Evolutionary conservation across 495 filamentous ascomycete genomes (phyloP), one percentile per base, ranked within the genome.

Genomic region (Penicillium lagena): DNA sequence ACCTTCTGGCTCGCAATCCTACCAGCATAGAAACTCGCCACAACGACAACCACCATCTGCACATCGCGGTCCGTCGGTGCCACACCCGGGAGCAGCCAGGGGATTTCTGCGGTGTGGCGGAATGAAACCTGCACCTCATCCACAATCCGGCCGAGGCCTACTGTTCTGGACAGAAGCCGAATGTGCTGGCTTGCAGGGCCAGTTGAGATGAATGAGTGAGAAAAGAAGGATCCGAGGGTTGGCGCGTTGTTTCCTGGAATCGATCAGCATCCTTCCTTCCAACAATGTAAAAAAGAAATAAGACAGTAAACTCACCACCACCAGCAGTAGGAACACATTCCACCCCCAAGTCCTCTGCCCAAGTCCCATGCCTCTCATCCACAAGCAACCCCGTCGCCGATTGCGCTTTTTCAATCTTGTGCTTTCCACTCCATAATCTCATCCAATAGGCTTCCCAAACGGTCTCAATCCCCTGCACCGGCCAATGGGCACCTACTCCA

Each of bases 41-140:
- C 77, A 47, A 76, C 78, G 11, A 88, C 81, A 30, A 93, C 66
- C 0, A 82, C 77, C 10, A 93, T 66, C 32, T 82, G 76, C 9
- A 91, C 77, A 34, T 75, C 63, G 37, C 72, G 77, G 13, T 74
- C 63, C 7, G 88, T 94, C 1, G 87, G 80, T 3, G 82, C 76
- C 4, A 94, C 72, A 1, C 78, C 79, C 3, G 89, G 89, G 7
- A 90, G 58, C 39, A 95, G 72, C 89, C 88, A 95, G 17, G 84
- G 82, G 14, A 94, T 77, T 35, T 75, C 72, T 6, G 73, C 67
- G 7, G 83, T 79, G 58, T 95, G 89, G 9, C 77, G 80, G 53
- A 90, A 90, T 2, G 71, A 53, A 36, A 78, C 56, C 28, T 67
- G 54, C 2, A 83, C 53, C 56, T 83, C 79, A 48, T 83, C 79